Evolutionary conservation across 768 basidiomycete genomes (phyloP), one percentile per base, ranked within the genome.

Genomic region (Pleurotus eryngii): DNA sequence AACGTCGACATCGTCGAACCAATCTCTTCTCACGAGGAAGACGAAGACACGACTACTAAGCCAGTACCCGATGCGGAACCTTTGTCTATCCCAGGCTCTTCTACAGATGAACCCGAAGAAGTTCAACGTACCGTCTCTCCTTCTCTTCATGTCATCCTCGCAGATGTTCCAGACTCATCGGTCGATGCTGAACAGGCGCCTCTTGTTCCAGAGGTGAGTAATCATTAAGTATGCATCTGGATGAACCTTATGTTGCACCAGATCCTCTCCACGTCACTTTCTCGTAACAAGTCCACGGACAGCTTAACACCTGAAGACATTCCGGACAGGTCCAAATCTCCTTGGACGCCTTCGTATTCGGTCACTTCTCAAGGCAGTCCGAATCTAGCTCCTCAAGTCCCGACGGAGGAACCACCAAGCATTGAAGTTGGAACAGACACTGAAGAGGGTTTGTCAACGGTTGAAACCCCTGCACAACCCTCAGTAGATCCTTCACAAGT

Each of bases 311-410:
- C 39, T 24, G 20, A 58, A 11, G 47, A 50, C 27, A 40, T 20
- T 22, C 49, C 50, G 11, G 64, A 67, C 49, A 62, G 67, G 38
- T 63, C 64, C 3, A 65, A 61, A 55, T 67, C 67, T 1, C 67
- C 64, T n/a, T 67, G 65, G 65, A 66, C 63, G 20, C 61, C 65
- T 12, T 66, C 65, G 9, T 66, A 66, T 40, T 66, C 65, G 2
- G 65, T 66, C 35, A 59, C 60, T 8, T 46, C 47, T 3, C 65
- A 66, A 56, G 65, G 65, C 38, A 59, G 54, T 17, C 39, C 58
- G 46, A 42, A 42, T 2, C 43, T 26, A n/a, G 26, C 30, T 15
- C 60, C 61, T 24, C 47, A 57, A 43, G 38, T 22, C 24, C 49
- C 20, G 17, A 20, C 26, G 8, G 53, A 39, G 37, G 18, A 38